Evolutionary conservation across 2,329 filamentous ascomycete species (phyloP).

Genomic region (Lecanoromycetidae sp.): DNA sequence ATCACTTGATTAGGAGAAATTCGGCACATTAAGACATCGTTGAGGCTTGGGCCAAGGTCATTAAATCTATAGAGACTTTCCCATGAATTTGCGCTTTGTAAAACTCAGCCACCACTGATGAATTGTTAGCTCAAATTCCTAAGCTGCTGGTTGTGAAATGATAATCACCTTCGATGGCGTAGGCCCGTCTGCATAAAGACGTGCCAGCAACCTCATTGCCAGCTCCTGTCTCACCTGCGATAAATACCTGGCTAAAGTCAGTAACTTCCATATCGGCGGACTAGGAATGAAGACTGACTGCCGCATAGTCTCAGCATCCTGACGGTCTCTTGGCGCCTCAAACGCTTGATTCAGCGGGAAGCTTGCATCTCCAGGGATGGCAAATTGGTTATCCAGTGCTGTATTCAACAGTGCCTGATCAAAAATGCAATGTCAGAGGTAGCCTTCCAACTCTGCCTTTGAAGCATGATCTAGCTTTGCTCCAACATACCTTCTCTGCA

Average conservation of each 20-base stretch:
- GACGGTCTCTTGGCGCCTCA: constrained; percentile 72
- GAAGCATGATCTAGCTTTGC: constrained; percentile 7
- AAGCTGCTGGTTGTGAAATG: background rate
- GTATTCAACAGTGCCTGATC: constrained; percentile 73
- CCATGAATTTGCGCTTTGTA: constrained; percentile 99
- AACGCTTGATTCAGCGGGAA: constrained; percentile 97
- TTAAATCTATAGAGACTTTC: constrained; percentile 64
- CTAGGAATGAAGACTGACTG: constrained; percentile 61
- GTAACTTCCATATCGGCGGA: background rate
- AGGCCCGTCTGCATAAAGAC: constrained; percentile 69
- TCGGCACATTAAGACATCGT: too few species aligned
- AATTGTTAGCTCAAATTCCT: background rate
- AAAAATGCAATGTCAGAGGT: constrained; percentile 20
- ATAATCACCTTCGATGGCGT: constrained; percentile 49
- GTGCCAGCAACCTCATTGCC: constrained; percentile 65
- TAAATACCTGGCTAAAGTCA: constrained; percentile 38
- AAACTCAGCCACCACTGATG: constrained; percentile 96
- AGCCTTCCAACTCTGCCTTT: background rate
- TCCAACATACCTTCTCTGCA: constrained; percentile 48
- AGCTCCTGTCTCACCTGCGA: constrained; percentile 89
- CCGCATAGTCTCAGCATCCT: constrained; percentile 77
- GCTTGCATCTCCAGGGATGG: constrained; percentile 81
- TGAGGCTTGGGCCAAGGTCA: too few species aligned
- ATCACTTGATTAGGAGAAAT: too few species aligned
- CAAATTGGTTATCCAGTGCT: constrained; percentile 91